These are phyloP conservation scores for Phytomonas sp. DNA, from an alignment of 208 protist species.

Conservation along the genomic window DNA sequence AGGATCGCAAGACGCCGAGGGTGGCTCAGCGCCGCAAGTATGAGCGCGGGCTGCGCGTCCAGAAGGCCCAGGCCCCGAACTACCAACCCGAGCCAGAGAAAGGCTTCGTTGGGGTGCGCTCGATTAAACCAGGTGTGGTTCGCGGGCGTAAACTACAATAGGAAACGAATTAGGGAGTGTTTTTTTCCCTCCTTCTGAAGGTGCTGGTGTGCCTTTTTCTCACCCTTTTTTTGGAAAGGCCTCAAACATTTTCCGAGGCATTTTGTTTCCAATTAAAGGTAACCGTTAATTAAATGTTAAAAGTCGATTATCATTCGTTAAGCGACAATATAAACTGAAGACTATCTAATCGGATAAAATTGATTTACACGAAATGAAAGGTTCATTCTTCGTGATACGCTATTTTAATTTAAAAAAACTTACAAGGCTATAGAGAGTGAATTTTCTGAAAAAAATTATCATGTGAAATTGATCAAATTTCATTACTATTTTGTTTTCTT, in stretches of 20 bases:
- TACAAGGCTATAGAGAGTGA: background rate
- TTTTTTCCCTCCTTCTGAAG: slow-evolving; percentile 2
- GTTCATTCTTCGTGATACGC: background rate
- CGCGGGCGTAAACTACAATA: slow-evolving; percentile 28
- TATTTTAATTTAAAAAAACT: background rate
- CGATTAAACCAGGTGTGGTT: slow-evolving; percentile 68
- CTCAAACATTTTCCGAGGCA: background rate
- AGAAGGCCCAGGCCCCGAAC: slow-evolving; percentile 72
- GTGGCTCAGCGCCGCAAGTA: slow-evolving; percentile 85
- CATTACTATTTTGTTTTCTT: background rate
- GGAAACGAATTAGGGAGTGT: background rate
- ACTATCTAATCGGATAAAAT: background rate
- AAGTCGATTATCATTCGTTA: background rate
- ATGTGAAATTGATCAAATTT: background rate
- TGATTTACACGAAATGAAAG: background rate
- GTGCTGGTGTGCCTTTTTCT: background rate
- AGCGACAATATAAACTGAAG: slow-evolving; percentile 3
- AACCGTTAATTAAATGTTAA: background rate
- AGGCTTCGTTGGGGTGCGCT: slow-evolving; percentile 67
- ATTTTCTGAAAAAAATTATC: background rate
- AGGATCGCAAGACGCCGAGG: slow-evolving; percentile 86
- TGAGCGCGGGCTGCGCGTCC: slow-evolving; percentile 72
- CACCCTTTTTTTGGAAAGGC: background rate
- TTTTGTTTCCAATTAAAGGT: background rate
- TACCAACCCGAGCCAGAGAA: slow-evolving; percentile 76